phyloP scores from a whole-genome alignment of 1,284 basidiomycete genomes.

The Apiotrichum montevideense region DNA sequence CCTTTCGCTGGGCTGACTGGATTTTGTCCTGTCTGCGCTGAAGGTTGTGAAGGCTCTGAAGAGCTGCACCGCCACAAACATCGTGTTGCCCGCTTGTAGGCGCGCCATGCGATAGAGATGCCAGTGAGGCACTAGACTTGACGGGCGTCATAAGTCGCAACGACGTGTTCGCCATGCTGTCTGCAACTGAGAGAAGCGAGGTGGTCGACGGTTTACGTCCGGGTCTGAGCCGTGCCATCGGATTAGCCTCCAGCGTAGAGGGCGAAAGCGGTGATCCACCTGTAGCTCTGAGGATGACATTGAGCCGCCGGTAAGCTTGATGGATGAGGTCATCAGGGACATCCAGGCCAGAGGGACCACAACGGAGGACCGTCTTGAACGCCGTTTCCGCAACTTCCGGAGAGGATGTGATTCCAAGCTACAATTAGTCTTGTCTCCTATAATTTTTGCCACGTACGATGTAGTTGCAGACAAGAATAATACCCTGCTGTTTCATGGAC shows the following conservation, averaged over 20 bases:
- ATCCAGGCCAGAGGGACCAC: slow-evolving; percentile 24
- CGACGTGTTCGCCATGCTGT: slow-evolving; percentile 6
- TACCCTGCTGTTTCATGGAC: slow-evolving; percentile 6
- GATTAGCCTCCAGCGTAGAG: slow-evolving; percentile 9
- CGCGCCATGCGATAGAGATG: slow-evolving; percentile 8
- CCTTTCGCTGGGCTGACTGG: background rate
- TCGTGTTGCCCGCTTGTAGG: background rate
- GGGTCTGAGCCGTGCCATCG: background rate
- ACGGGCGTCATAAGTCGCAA: slow-evolving; percentile 15
- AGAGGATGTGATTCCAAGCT: slow-evolving; percentile 30
- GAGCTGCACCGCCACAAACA: background rate
- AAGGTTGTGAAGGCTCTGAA: slow-evolving; percentile 4
- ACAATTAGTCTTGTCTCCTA: background rate
- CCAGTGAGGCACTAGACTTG: slow-evolving; percentile 24
- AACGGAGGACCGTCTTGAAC: slow-evolving; percentile 28
- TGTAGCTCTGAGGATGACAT: slow-evolving; percentile 21
- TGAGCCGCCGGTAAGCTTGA: slow-evolving; percentile 33
- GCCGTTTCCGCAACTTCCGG: slow-evolving; percentile 18
- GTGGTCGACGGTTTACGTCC: slow-evolving; percentile 13
- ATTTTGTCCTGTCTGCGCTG: slow-evolving; percentile 7
- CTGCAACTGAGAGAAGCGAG: slow-evolving; percentile 14
- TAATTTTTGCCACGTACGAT: slow-evolving; percentile 25
- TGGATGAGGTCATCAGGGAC: slow-evolving; percentile 33
- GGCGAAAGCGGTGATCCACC: slow-evolving; percentile 6
- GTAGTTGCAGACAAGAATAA: slow-evolving; percentile 31